These are phyloP conservation scores for Micractinium conductrix DNA, from an alignment of 139 green algal species.

Conservation along the genomic window DNA sequence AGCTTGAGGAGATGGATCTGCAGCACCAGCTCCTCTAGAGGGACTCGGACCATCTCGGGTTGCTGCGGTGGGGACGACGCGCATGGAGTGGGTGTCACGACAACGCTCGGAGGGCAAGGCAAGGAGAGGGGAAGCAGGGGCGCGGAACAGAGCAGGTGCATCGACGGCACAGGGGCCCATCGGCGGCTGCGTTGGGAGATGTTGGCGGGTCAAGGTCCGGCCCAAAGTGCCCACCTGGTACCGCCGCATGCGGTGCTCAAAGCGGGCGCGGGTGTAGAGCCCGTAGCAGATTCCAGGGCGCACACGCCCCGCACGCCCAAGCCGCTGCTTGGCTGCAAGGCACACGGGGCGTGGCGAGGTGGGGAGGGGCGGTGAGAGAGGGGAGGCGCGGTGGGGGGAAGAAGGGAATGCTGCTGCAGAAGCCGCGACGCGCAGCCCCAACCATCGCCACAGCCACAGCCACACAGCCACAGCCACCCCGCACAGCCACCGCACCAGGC, in stretches of 20 bases:
- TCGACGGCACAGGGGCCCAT: no score
- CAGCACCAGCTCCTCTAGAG: constrained; percentile 94
- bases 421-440: not conserved
- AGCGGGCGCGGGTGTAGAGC: constrained; percentile 78
- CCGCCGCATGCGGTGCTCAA: constrained; percentile 70
- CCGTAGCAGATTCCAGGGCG: constrained; percentile 80
- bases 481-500: no score
- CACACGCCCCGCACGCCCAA: constrained; percentile 84
- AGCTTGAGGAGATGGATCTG: constrained; percentile 88
- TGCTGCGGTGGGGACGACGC: no score
- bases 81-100: no score
- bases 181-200: no score
- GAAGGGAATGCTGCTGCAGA: no score
- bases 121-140: not conserved
- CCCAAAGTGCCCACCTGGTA: constrained; percentile 64
- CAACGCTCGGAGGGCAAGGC: not conserved
- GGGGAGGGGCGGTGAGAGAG: not conserved
- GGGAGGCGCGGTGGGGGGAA: no score
- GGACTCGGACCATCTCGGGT: constrained; percentile 90
- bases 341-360: not conserved
- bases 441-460: not conserved
- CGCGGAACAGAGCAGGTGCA: not conserved
- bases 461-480: not conserved
- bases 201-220: no score
- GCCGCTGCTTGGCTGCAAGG: constrained; percentile 36